Evolutionary conservation across 805 yeast genomes (phyloP).

Genomic region (Lipomyces yamadae): DNA sequence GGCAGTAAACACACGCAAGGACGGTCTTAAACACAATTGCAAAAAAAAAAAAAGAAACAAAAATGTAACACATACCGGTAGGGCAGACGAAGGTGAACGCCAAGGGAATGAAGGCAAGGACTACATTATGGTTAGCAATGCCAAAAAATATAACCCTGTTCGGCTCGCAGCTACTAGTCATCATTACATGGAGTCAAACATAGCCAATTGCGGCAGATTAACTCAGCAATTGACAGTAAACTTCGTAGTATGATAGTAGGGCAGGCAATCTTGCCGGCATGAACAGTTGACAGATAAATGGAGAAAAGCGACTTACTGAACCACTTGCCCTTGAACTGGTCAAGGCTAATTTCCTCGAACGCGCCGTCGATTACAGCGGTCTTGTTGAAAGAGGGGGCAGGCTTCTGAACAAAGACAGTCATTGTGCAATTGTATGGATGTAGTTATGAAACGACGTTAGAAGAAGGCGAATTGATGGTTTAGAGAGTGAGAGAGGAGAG

Average conservation of each 20-base stretch:
- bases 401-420: constrained; percentile 91
- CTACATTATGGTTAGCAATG: constrained; percentile 30
- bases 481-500: not conserved
- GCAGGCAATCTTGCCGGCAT: not conserved
- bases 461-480: not conserved
- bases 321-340: constrained; percentile 97
- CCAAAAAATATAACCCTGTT: not conserved
- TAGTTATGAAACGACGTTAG: not conserved
- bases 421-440: constrained; percentile 50
- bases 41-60: not conserved
- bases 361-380: constrained; percentile 97
- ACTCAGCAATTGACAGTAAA: not conserved
- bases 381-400: constrained; percentile 95
- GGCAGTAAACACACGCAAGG: not conserved
- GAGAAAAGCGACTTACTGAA: constrained; percentile 51
- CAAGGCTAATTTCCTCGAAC: constrained; percentile 93
- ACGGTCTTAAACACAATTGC: not conserved
- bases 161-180: not conserved
- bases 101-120: constrained; percentile 95
- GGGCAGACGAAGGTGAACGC: constrained; percentile 99
- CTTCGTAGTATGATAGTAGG: not conserved
- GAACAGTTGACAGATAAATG: not conserved
- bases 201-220: not conserved
- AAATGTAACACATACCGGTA: constrained; percentile 51
- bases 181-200: not conserved